Conservation (phyloP, 2,329 filamentous ascomycete species). For the Xylaria sp. region DNA sequence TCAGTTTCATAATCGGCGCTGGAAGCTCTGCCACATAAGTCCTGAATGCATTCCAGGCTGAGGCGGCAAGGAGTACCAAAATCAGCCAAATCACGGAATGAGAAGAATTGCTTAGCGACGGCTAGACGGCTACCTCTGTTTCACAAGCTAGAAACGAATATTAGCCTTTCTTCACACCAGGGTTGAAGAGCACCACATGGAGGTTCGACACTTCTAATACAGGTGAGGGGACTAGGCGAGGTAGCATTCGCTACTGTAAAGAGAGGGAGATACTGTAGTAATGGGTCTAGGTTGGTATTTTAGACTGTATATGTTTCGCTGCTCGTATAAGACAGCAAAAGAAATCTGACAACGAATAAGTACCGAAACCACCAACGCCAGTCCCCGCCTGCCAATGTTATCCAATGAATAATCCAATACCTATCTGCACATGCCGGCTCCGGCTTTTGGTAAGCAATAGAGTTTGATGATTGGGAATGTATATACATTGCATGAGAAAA, state of each 20-base stretch:
- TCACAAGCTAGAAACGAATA: neutral
- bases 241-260: neutral
- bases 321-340: neutral
- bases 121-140: neutral
- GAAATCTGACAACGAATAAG: conserved; percentile 3
- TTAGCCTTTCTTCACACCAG: neutral
- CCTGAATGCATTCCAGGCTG: conserved; percentile 29
- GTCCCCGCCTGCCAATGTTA: conserved; percentile 38
- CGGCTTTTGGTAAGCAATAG: neutral
- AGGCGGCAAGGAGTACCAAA: neutral
- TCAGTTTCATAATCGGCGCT: neutral
- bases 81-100: conserved; percentile 36
- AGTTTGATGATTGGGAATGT: conserved; percentile 4
- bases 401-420: conserved; percentile 33
- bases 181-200: neutral
- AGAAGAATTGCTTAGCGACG: neutral
- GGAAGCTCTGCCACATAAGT: neutral
- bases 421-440: conserved; percentile 14
- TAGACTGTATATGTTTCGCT: neutral
- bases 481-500: conserved; percentile 13
- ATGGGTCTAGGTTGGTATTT: conserved; percentile 4
- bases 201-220: neutral
- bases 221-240: neutral
- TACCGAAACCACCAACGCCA: conserved; percentile 36
- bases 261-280: neutral